These are phyloP conservation scores for Scedosporium aurantiacum DNA, from an alignment of 2,329 filamentous ascomycete species.

Conservation along the genomic window DNA sequence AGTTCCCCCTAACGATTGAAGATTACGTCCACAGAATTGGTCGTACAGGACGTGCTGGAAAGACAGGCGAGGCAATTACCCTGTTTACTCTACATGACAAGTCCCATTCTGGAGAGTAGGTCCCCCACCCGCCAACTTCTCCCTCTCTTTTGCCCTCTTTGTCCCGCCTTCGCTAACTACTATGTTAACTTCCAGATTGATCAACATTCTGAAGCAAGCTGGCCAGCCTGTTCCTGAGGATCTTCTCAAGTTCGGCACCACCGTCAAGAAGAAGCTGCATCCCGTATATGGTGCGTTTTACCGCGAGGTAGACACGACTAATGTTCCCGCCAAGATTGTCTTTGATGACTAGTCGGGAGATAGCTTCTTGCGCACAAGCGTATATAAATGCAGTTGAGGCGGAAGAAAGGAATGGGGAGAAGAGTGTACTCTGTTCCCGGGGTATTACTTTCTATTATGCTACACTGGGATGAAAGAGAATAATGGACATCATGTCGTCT, in stretches of 20 bases:
- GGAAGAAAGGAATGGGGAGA: background rate
- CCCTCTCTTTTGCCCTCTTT: background rate
- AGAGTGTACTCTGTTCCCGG: background rate
- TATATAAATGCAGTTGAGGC: background rate
- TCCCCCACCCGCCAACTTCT: background rate
- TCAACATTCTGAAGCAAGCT: slow-evolving; percentile 91
- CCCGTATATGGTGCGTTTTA: slow-evolving; percentile 92
- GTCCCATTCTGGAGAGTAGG: slow-evolving; percentile 74
- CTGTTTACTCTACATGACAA: slow-evolving; percentile 96
- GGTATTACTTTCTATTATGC: slow-evolving; percentile 3
- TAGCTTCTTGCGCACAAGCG: no score
- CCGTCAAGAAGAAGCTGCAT: slow-evolving; percentile 98
- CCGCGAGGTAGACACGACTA: slow-evolving; percentile 75
- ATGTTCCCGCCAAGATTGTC: slow-evolving; percentile 82
- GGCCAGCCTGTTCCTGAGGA: slow-evolving; percentile 85
- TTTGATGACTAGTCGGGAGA: slow-evolving; percentile 40
- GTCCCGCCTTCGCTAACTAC: background rate
- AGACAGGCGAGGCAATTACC: slow-evolving; percentile 79
- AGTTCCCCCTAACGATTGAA: slow-evolving; percentile 88
- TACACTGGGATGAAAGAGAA: background rate
- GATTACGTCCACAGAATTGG: slow-evolving; percentile 98
- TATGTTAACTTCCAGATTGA: slow-evolving; percentile 44
- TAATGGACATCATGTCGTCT: background rate
- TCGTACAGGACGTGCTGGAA: slow-evolving; percentile 85
- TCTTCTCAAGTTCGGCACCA: slow-evolving; percentile 89